phyloP scores from a whole-genome alignment of 1,284 basidiomycete species.

The Exsudoporus floridanus region DNA sequence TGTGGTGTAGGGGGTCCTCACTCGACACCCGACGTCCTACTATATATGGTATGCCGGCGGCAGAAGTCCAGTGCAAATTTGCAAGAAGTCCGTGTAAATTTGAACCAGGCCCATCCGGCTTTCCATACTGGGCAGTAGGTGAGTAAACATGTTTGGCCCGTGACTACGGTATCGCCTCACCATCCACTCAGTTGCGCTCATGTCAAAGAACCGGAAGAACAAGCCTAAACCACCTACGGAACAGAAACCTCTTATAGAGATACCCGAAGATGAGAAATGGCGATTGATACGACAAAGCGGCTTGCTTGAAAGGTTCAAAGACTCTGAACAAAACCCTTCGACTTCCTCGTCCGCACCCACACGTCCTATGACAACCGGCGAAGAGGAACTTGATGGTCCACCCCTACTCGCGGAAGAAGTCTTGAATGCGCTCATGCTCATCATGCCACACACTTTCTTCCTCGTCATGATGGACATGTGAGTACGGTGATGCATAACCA shows the following conservation, averaged over 20 bases:
- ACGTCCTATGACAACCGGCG: neutral
- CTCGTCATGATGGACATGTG: slow-evolving; percentile 78
- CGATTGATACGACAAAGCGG: slow-evolving; percentile 68
- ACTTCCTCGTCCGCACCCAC: neutral
- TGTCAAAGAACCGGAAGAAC: slow-evolving; percentile 44
- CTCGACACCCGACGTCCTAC: too few relatives aligned
- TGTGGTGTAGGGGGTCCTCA: too few relatives aligned
- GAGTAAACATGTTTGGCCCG: slow-evolving; percentile 12
- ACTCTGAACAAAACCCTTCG: slow-evolving; percentile 4
- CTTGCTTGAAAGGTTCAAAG: slow-evolving; percentile 49
- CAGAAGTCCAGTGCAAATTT: too few relatives aligned
- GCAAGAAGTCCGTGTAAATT: too few relatives aligned
- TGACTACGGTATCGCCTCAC: neutral
- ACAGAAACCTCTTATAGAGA: slow-evolving; percentile 40
- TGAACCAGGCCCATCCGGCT: too few relatives aligned
- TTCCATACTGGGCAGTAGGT: too few relatives aligned
- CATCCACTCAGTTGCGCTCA: slow-evolving; percentile 3
- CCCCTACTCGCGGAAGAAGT: slow-evolving; percentile 65
- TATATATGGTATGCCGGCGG: too few relatives aligned
- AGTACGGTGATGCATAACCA: slow-evolving; percentile 29
- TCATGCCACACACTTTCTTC: slow-evolving; percentile 70
- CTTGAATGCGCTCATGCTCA: slow-evolving; percentile 57
- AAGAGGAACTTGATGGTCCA: slow-evolving; percentile 38
- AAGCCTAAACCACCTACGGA: slow-evolving; percentile 18
- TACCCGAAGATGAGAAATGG: slow-evolving; percentile 76